Conservation (phyloP, 1,284 basidiomycete genomes). For the Austroboletus sp. region DNA sequence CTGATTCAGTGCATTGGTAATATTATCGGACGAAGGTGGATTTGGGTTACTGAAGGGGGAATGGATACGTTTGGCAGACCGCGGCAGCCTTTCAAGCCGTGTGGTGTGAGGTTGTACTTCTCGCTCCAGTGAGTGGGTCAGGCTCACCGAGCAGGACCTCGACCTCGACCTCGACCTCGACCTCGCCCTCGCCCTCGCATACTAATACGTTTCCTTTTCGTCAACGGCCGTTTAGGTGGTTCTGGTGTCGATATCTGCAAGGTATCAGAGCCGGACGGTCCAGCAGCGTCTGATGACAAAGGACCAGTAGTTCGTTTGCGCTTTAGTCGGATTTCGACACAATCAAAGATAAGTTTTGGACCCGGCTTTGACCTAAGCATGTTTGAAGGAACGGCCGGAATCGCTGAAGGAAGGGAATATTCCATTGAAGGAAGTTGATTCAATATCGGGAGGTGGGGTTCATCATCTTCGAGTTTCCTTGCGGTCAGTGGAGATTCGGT, state of each 20-base stretch:
- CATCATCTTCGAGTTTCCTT: no score
- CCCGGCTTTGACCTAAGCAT: constrained; percentile 1
- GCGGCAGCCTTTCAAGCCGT: constrained; percentile 22
- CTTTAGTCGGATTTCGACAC: constrained; percentile 19
- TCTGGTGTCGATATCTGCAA: neutral
- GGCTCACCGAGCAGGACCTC: constrained; percentile 30
- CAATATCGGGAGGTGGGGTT: neutral
- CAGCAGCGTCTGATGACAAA: neutral
- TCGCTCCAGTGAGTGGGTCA: constrained; percentile 25
- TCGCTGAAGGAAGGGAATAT: neutral
- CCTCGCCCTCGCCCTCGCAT: no score
- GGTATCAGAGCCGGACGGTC: constrained; percentile 1
- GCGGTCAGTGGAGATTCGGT: constrained; percentile 15
- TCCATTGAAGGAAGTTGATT: neutral
- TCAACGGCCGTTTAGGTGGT: neutral
- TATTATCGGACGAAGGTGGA: constrained; percentile 3
- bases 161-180: constrained; percentile 10
- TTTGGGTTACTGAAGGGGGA: neutral
- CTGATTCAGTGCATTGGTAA: constrained; percentile 25
- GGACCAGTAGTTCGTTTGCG: constrained; percentile 10
- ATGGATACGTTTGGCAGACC: constrained; percentile 1
- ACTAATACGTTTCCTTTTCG: constrained; percentile 13
- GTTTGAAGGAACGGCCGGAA: neutral
- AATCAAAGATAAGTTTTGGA: constrained; percentile 24
- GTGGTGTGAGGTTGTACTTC: constrained; percentile 27